Evolutionary conservation across 176 grass and related monocot species (phyloP).

Genomic region (Raddia distichophylla): DNA sequence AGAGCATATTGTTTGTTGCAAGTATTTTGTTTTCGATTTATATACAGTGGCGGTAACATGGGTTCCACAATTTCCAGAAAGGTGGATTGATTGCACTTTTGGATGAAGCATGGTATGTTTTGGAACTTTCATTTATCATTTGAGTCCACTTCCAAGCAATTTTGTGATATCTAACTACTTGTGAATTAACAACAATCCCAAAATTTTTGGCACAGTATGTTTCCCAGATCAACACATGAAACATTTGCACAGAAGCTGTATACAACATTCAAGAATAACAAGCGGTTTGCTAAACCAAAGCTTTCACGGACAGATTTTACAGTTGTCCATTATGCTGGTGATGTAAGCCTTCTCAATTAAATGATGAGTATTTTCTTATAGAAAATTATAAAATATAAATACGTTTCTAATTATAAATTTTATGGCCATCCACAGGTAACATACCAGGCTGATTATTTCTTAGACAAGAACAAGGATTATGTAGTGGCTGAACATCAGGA

Average conservation of each 20-base stretch:
- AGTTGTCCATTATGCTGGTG: conserved; percentile 93
- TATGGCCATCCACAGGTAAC: conserved; percentile 63
- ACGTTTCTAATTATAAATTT: conserved; percentile 38
- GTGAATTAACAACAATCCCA: conserved; percentile 40
- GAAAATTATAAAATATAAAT: background rate
- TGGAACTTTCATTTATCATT: conserved; percentile 33
- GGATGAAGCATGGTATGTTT: conserved; percentile 98
- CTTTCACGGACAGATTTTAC: conserved; percentile 96
- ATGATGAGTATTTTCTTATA: conserved; percentile 32
- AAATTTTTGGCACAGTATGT: conserved; percentile 76
- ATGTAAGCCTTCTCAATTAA: conserved; percentile 60
- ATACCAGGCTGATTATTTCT: conserved; percentile 86
- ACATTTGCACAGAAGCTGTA: conserved; percentile 99
- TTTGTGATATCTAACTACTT: conserved; percentile 32
- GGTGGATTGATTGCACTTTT: conserved; percentile 96
- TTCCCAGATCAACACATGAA: conserved; percentile 98
- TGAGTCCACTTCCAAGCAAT: background rate
- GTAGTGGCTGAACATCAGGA: conserved; percentile 97
- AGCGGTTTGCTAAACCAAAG: conserved; percentile 93
- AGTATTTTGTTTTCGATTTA: conserved; percentile 5
- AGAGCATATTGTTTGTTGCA: conserved; percentile 5
- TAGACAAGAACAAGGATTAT: conserved; percentile 99
- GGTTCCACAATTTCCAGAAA: conserved; percentile 81
- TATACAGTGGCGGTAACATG: conserved; percentile 32
- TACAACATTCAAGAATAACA: conserved; percentile 87